Evolutionary conservation across 805 yeast species (phyloP).

Genomic region (Lipomyces spencermartinsiae): DNA sequence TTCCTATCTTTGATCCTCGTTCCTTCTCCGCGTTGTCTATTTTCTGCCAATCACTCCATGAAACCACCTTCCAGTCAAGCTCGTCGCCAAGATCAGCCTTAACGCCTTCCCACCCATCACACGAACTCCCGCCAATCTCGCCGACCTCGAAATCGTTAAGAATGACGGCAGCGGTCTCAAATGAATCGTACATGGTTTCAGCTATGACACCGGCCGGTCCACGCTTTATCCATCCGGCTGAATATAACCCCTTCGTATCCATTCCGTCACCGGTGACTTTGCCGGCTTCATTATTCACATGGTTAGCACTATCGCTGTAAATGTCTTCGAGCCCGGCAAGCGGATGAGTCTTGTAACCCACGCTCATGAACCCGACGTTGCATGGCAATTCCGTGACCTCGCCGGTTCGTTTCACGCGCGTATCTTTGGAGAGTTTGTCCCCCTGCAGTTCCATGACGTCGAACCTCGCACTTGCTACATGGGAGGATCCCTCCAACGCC

Average conservation of each 20-base stretch:
- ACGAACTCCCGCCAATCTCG: slow-evolving; percentile 19
- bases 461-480: slow-evolving; percentile 14
- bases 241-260: slow-evolving; percentile 62
- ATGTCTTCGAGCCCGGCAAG: slow-evolving; percentile 62
- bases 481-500: slow-evolving; percentile 23
- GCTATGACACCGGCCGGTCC: slow-evolving; percentile 93
- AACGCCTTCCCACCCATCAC: slow-evolving; percentile 46
- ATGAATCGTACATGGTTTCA: slow-evolving; percentile 84
- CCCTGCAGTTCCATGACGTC: slow-evolving; percentile 51
- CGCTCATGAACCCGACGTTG: slow-evolving; percentile 76
- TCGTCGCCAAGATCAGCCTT: slow-evolving; percentile 25
- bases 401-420: slow-evolving; percentile 50
- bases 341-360: slow-evolving; percentile 80
- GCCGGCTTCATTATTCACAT: slow-evolving; percentile 35
- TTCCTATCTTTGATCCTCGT: slow-evolving; percentile 57
- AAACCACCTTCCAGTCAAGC: slow-evolving; percentile 45
- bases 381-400: slow-evolving; percentile 47
- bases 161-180: slow-evolving; percentile 71
- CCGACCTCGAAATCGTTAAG: slow-evolving; percentile 53
- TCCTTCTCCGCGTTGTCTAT: slow-evolving; percentile 61
- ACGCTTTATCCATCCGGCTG: slow-evolving; percentile 88
- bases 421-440: slow-evolving; percentile 54
- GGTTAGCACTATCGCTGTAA: slow-evolving; percentile 53
- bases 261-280: slow-evolving; percentile 13
- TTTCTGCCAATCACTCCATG: slow-evolving; percentile 72